Evolutionary conservation across 805 yeast species (phyloP).

Genomic region (Suhomyces sp.): DNA sequence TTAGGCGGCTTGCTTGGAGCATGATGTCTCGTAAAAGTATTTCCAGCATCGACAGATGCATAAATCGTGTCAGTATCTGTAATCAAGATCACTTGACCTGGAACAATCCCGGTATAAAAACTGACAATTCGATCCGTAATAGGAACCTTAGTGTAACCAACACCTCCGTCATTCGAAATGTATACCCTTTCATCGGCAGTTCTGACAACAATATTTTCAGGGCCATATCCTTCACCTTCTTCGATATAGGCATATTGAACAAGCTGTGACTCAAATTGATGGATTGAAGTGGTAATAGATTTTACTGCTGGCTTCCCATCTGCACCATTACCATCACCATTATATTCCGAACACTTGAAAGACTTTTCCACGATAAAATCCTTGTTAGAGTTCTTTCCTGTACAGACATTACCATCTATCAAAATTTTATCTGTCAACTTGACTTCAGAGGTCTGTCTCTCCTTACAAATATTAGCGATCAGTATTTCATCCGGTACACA

Average conservation of each 20-base stretch:
- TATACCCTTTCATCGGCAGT: conserved; percentile 53
- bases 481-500: conserved; percentile 46
- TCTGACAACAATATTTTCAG: conserved; percentile 54
- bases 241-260: conserved; percentile 61
- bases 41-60: conserved; percentile 69
- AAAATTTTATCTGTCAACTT: conserved; percentile 39
- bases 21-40: conserved; percentile 43
- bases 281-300: conserved; percentile 37
- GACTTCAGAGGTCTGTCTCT: conserved; percentile 19
- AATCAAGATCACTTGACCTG: conserved; percentile 55
- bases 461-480: conserved; percentile 25
- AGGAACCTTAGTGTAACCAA: conserved; percentile 42
- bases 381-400: conserved; percentile 19
- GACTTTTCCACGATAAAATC: conserved; percentile 26
- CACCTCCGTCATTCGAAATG: conserved; percentile 73
- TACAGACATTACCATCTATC: conserved; percentile 48
- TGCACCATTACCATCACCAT: conserved; percentile 11
- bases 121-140: conserved; percentile 45
- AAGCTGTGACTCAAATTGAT: conserved; percentile 53
- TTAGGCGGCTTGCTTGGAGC: conserved; percentile 52
- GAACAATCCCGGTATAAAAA: conserved; percentile 60
- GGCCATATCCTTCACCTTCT: conserved; percentile 34
- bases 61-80: conserved; percentile 52
- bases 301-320: conserved; percentile 7
- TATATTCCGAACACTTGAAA: conserved; percentile 37